Conservation (phyloP, 164 flowering plant species). For the Macadamia integrifolia region DNA sequence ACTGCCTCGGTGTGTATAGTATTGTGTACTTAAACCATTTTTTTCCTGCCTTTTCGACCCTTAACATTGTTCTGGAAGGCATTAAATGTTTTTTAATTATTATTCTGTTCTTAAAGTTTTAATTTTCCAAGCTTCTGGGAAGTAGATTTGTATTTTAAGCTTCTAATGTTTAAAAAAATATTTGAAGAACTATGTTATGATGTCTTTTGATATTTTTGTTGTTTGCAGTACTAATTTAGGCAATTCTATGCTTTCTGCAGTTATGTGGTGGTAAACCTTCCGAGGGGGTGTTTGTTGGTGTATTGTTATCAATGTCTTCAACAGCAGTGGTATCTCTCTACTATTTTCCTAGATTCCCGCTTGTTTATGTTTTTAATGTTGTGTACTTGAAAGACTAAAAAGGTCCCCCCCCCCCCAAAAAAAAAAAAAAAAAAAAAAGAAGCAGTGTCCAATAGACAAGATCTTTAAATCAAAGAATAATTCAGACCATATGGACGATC, state of each 20-base stretch:
- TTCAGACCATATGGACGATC: too few relatives aligned
- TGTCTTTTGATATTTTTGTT: neutral
- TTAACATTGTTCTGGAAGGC: neutral
- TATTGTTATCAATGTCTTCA: conserved; percentile 93
- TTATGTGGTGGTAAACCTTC: conserved; percentile 92
- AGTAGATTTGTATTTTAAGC: neutral
- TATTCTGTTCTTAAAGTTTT: neutral
- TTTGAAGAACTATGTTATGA: neutral
- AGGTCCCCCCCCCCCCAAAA: too few relatives aligned
- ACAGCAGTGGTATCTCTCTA: conserved; percentile 88
- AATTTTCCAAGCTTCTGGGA: neutral
- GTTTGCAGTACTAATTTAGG: conserved; percentile 11
- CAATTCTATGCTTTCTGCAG: conserved; percentile 44
- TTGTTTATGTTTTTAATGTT: neutral
- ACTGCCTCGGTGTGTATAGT: conserved; percentile 64
- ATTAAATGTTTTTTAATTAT: too few relatives aligned
- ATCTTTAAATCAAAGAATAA: too few relatives aligned
- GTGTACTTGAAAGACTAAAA: neutral
- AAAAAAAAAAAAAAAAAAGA: too few relatives aligned
- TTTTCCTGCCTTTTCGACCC: too few relatives aligned
- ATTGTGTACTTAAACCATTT: too few relatives aligned
- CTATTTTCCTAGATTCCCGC: neutral
- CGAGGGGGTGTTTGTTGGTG: conserved; percentile 95
- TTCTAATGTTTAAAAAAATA: neutral
- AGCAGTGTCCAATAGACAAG: too few relatives aligned